These are phyloP conservation scores for Fusarium drepaniforme DNA, from an alignment of 2,329 filamentous ascomycete genomes.

Conservation along the genomic window DNA sequence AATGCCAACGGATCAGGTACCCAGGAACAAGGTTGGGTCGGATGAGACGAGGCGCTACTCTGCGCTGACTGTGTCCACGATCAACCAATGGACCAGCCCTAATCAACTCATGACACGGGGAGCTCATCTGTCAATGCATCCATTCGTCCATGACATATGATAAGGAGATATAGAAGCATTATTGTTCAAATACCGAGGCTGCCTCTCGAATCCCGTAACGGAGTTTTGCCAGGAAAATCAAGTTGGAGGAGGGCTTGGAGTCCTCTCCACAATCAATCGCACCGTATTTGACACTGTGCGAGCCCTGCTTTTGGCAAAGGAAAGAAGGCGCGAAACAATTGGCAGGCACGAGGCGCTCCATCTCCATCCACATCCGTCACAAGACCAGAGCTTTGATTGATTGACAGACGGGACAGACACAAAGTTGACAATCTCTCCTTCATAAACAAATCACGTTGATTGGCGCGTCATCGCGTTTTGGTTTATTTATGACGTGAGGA, in stretches of 20 bases:
- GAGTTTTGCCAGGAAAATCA: conserved; percentile 23
- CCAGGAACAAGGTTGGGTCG: conserved; percentile 39
- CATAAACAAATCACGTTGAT: neutral
- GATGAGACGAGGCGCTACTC: conserved; percentile 39
- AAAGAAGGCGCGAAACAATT: conserved; percentile 28
- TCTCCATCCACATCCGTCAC: conserved; percentile 40
- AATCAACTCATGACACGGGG: conserved; percentile 11
- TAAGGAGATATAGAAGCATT: conserved; percentile 1
- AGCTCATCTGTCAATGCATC: conserved; percentile 10
- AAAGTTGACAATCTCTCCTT: conserved; percentile 7
- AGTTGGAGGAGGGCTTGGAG: conserved; percentile 15
- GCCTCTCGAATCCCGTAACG: neutral
- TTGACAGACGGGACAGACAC: conserved; percentile 8
- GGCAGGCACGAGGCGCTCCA: conserved; percentile 30
- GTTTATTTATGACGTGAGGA: conserved; percentile 1
- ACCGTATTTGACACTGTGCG: conserved; percentile 36
- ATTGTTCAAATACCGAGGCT: neutral
- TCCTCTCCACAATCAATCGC: conserved; percentile 37
- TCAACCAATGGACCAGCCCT: conserved; percentile 16
- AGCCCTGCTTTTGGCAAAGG: conserved; percentile 32
- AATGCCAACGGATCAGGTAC: conserved; percentile 33
- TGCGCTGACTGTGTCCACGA: conserved; percentile 34
- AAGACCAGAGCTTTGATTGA: conserved; percentile 24
- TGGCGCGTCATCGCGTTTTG: neutral
- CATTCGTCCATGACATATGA: conserved; percentile 11